These are phyloP conservation scores for Pichia phayaonensis DNA, from an alignment of 805 yeast species.

Conservation along the genomic window DNA sequence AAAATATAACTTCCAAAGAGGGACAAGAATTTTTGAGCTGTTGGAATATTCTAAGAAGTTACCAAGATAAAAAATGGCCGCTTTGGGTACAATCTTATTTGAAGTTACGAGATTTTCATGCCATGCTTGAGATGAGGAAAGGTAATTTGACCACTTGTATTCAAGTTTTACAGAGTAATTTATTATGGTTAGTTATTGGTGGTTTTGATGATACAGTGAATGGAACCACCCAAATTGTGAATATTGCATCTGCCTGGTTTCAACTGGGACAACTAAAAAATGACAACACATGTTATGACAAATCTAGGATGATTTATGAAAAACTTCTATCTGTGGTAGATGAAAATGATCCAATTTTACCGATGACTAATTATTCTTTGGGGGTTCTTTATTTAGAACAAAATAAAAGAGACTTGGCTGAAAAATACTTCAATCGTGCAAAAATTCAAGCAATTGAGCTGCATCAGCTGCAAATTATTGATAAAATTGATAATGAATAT, in stretches of 20 bases:
- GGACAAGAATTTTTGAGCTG: slow-evolving; percentile 16
- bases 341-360: slow-evolving; percentile 30
- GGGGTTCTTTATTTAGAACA: slow-evolving; percentile 71
- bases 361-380: slow-evolving; percentile 75
- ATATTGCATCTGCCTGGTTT: slow-evolving; percentile 24
- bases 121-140: slow-evolving; percentile 59
- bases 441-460: slow-evolving; percentile 61
- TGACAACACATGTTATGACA: slow-evolving; percentile 9
- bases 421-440: slow-evolving; percentile 57
- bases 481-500: slow-evolving; percentile 55
- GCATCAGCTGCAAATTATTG: slow-evolving; percentile 54
- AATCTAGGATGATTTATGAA: slow-evolving; percentile 18
- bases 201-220: slow-evolving; percentile 12
- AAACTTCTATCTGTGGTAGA: slow-evolving; percentile 11
- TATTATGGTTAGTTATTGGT: slow-evolving; percentile 21
- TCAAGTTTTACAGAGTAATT: slow-evolving; percentile 22
- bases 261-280: slow-evolving; percentile 11
- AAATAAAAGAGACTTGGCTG: slow-evolving; percentile 50
- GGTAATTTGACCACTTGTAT: slow-evolving; percentile 16
- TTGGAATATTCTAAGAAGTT: slow-evolving; percentile 20
- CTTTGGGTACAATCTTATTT: slow-evolving; percentile 74
- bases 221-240: slow-evolving; percentile 19
- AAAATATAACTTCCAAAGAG: slow-evolving; percentile 14
- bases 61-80: slow-evolving; percentile 41
- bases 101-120: slow-evolving; percentile 66